These are phyloP conservation scores for Cenchrus fungigraminus DNA, from an alignment of 176 grass and related monocot species.

Conservation along the genomic window DNA sequence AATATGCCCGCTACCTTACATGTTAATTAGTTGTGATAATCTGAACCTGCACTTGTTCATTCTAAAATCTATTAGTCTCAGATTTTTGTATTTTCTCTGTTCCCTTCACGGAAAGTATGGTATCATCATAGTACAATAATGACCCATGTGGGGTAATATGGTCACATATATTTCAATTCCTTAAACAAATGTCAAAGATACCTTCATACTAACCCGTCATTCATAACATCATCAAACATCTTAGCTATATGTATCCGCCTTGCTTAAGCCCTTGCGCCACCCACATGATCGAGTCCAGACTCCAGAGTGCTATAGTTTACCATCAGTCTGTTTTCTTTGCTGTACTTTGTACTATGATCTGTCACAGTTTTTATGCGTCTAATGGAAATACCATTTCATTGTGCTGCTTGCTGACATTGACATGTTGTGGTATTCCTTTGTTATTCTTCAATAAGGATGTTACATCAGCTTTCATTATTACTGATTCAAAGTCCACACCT, in stretches of 20 bases:
- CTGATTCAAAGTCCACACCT: background rate
- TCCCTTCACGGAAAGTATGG: background rate
- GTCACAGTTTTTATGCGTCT: background rate
- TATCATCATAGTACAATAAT: background rate
- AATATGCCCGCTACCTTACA: background rate
- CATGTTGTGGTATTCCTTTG: background rate
- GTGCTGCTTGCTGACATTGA: background rate
- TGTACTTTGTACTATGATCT: background rate
- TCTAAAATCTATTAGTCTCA: background rate
- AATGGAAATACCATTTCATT: background rate
- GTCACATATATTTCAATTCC: conserved; percentile 2
- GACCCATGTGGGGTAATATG: background rate
- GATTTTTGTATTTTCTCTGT: background rate
- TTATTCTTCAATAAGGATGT: background rate
- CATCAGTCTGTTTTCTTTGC: background rate
- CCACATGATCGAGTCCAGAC: background rate
- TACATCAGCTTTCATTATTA: background rate
- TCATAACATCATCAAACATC: background rate
- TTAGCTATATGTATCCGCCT: background rate
- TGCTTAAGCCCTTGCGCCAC: too few species aligned
- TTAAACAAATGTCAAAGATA: background rate
- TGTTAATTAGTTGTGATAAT: background rate
- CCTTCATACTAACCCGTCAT: background rate
- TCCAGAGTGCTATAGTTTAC: background rate
- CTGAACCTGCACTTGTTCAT: background rate